These are phyloP conservation scores for Malania oleifera DNA, from an alignment of 164 flowering plant species.

Conservation along the genomic window DNA sequence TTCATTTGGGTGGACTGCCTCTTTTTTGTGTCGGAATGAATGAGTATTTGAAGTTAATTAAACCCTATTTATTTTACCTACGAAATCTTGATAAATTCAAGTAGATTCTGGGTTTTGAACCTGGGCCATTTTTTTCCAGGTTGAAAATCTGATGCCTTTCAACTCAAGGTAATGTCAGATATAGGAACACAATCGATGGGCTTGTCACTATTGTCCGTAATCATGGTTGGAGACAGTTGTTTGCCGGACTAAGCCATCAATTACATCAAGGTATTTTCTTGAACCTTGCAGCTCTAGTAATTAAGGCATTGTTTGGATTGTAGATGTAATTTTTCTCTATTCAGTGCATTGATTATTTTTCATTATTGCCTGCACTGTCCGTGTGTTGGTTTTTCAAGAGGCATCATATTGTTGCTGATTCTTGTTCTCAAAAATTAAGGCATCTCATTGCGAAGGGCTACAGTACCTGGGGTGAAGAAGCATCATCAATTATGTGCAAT, in stretches of 20 bases:
- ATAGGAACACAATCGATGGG: slow-evolving; percentile 64
- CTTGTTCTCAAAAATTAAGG: no score
- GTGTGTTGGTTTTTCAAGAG: no score
- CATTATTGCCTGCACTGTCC: no score
- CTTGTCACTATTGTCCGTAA: slow-evolving; percentile 52
- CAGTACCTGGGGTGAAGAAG: no score
- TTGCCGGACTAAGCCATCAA: slow-evolving; percentile 96
- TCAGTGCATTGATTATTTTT: no score
- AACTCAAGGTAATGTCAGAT: slow-evolving; percentile 32
- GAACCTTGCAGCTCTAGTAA: not conserved
- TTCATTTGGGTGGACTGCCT: no score
- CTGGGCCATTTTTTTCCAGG: slow-evolving; percentile 37
- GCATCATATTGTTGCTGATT: no score
- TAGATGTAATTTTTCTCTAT: not conserved
- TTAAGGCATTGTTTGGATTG: not conserved
- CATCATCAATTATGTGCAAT: no score
- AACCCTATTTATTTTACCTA: not conserved
- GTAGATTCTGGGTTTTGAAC: not conserved
- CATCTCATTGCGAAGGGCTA: no score
- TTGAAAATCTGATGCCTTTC: slow-evolving; percentile 57
- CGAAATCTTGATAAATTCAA: not conserved
- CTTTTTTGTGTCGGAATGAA: not conserved
- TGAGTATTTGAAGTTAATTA: not conserved
- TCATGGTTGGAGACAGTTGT: slow-evolving; percentile 87
- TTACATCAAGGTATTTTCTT: slow-evolving; percentile 73